A percentile compares a stretch with the other conserved stretches of the same genome.
These are phyloP conservation scores for Vaccinium macrocarpon DNA, from an alignment of 148 eudicot species.

Conservation along the genomic window DNA sequence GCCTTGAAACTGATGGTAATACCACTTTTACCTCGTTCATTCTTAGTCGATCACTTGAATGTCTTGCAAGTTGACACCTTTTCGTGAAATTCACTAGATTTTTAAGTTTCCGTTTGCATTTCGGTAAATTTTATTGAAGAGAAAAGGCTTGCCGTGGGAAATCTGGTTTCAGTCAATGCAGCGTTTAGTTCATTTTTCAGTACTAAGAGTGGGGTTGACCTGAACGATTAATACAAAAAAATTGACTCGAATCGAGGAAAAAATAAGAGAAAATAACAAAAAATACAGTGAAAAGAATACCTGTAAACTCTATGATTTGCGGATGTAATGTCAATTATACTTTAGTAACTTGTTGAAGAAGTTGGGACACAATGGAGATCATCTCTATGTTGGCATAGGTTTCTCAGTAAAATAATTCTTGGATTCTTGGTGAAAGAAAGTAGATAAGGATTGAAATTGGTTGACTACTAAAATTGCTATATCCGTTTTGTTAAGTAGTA, in stretches of 20 bases:
- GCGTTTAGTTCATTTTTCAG: not conserved
- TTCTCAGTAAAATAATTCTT: not conserved
- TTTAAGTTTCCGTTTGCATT: not conserved
- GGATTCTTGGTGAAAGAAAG: not conserved
- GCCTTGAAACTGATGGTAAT: conserved; percentile 89
- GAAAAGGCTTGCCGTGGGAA: too few species aligned
- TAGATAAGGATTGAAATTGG: not conserved
- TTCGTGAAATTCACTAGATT: not conserved
- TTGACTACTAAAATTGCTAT: not conserved
- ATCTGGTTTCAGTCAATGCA: not conserved
- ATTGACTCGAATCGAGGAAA: too few species aligned
- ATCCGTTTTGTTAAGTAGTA: not conserved
- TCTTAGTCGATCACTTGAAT: not conserved
- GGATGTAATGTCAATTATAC: not conserved
- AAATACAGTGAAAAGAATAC: not conserved
- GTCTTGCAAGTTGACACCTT: not conserved
- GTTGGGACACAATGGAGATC: not conserved
- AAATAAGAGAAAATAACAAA: too few species aligned
- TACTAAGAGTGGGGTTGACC: too few species aligned
- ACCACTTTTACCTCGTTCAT: not conserved
- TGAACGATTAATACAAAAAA: too few species aligned
- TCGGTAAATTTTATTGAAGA: not conserved
- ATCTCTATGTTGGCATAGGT: not conserved
- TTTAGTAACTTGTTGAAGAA: not conserved
- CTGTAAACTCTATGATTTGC: not conserved